phyloP scores from a whole-genome alignment of 2,329 filamentous ascomycete species.

The Neocucurbitaria cava region DNA sequence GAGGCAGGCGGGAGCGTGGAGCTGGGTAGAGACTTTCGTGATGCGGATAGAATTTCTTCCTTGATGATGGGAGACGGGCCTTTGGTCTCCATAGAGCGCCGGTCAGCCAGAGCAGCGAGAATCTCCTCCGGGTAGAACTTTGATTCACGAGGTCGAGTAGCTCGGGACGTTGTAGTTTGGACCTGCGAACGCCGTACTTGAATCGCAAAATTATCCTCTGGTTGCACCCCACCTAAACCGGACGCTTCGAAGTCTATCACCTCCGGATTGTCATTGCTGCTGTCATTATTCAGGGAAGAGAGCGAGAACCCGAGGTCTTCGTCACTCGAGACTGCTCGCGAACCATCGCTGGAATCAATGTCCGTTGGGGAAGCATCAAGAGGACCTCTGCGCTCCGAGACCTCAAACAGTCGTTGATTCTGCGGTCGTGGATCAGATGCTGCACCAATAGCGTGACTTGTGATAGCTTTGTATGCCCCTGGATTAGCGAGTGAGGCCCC shows the following conservation, averaged over 20 bases:
- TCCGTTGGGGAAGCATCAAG: slow-evolving; percentile 31
- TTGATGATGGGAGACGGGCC: slow-evolving; percentile 55
- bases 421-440: neutral
- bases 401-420: slow-evolving; percentile 26
- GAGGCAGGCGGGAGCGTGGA: slow-evolving; percentile 55
- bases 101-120: slow-evolving; percentile 39
- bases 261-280: slow-evolving; percentile 30
- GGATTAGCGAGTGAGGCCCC: slow-evolving; percentile 25
- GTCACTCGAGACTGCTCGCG: slow-evolving; percentile 33
- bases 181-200: slow-evolving; percentile 53
- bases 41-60: slow-evolving; percentile 69
- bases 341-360: slow-evolving; percentile 35
- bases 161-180: slow-evolving; percentile 7
- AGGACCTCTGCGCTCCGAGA: slow-evolving; percentile 35
- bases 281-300: slow-evolving; percentile 33
- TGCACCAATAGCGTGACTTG: slow-evolving; percentile 43
- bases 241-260: slow-evolving; percentile 55
- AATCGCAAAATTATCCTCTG: slow-evolving; percentile 62
- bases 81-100: slow-evolving; percentile 9
- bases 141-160: slow-evolving; percentile 11
- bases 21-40: slow-evolving; percentile 67
- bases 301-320: slow-evolving; percentile 49
- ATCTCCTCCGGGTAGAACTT: slow-evolving; percentile 40
- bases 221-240: slow-evolving; percentile 67
- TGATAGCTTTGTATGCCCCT: slow-evolving; percentile 39